These are phyloP conservation scores for Didymella arachidicola DNA, from an alignment of 2,329 filamentous ascomycete genomes.

Conservation along the genomic window DNA sequence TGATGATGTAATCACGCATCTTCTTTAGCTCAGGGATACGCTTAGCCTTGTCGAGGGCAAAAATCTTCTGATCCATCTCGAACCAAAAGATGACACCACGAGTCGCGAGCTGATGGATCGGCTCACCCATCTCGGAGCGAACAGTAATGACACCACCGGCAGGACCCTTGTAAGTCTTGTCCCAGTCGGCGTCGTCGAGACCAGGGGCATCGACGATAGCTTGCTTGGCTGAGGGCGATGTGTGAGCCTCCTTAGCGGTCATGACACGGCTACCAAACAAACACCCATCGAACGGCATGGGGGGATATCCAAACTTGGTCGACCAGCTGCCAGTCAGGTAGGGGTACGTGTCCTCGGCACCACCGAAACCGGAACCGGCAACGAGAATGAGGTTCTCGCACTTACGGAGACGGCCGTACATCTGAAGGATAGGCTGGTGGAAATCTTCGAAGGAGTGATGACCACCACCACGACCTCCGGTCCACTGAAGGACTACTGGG, in stretches of 20 bases:
- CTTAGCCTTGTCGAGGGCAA: constrained; percentile 87
- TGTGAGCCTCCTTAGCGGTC: constrained; percentile 58
- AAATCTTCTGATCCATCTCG: constrained; percentile 99
- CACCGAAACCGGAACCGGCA: constrained; percentile 59
- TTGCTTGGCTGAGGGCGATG: constrained; percentile 54
- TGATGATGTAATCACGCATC: constrained; percentile 57
- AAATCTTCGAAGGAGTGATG: constrained; percentile 62
- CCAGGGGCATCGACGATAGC: constrained; percentile 56
- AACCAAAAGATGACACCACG: constrained; percentile 96
- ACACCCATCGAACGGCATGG: constrained; percentile 59
- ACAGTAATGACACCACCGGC: constrained; percentile 96
- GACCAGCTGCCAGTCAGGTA: constrained; percentile 59
- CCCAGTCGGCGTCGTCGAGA: constrained; percentile 55
- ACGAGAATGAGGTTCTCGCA: constrained; percentile 58
- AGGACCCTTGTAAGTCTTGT: constrained; percentile 66
- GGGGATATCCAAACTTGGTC: constrained; percentile 52
- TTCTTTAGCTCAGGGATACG: constrained; percentile 53
- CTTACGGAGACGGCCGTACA: constrained; percentile 56
- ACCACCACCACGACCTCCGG: constrained; percentile 59
- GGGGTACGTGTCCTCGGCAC: constrained; percentile 57
- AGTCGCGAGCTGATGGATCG: constrained; percentile 97
- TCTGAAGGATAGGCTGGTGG: constrained; percentile 58
- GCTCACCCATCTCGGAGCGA: constrained; percentile 98
- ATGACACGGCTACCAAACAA: constrained; percentile 59
- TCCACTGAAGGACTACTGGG: constrained; percentile 59